A percentile compares a stretch with the other conserved stretches of the same genome.
phyloP scores from a whole-genome alignment of 169 alveolate species.

The Eimeria sp. region DNA sequence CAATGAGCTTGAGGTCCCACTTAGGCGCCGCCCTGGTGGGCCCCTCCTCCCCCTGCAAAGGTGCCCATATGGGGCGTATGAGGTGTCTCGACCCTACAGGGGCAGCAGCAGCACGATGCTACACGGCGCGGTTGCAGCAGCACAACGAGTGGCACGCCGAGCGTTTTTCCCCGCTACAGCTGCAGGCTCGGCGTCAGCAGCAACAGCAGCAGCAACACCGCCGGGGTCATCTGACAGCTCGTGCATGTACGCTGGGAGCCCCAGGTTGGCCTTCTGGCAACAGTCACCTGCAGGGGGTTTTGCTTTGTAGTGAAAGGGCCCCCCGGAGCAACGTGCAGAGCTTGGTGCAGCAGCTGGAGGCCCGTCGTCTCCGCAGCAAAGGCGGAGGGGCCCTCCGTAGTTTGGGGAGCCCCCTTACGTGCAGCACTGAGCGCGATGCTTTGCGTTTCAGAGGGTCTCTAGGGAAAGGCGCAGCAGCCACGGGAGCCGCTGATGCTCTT shows the following conservation, averaged over 20 bases:
- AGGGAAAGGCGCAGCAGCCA: background rate
- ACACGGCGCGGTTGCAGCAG: constrained; percentile 17
- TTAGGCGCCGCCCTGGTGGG: background rate
- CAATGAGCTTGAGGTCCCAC: background rate
- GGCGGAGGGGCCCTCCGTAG: constrained; percentile 4
- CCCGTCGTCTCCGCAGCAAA: constrained; percentile 16
- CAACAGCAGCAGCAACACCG: constrained; percentile 7
- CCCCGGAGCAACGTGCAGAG: constrained; percentile 50
- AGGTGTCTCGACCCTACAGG: background rate
- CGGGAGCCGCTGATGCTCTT: background rate
- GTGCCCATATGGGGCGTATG: background rate
- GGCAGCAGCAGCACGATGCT: background rate
- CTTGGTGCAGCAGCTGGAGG: constrained; percentile 57
- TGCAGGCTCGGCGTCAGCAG: background rate
- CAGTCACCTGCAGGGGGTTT: background rate
- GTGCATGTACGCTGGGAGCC: background rate
- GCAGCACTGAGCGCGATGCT: background rate
- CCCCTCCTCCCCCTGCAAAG: background rate
- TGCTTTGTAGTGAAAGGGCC: constrained; percentile 2
- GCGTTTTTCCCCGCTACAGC: background rate
- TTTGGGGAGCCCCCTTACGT: background rate
- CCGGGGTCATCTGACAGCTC: constrained; percentile 56
- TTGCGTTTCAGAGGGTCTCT: background rate
- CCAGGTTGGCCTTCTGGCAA: background rate
- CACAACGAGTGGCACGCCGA: constrained; percentile 49